A percentile compares a stretch with the other conserved stretches of the same genome.
Evolutionary conservation across 1,139 yeast species (phyloP).

Genomic region (Blastobotrys illinoisensis): DNA sequence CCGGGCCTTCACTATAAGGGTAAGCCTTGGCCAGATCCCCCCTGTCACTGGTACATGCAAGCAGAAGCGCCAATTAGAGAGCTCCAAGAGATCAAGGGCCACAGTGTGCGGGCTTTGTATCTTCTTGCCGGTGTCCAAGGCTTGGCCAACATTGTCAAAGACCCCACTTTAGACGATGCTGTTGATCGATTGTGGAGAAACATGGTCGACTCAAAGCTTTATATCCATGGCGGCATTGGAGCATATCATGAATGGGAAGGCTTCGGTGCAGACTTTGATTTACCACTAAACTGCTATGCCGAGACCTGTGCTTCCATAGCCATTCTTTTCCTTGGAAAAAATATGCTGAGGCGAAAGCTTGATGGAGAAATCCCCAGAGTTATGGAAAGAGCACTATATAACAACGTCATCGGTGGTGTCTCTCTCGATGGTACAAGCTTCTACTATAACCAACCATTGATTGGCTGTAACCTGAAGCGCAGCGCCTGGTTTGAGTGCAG

Average conservation of each 20-base stretch:
- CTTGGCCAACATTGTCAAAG: constrained; percentile 9
- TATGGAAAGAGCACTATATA: constrained; percentile 9
- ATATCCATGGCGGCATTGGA: constrained; percentile 29
- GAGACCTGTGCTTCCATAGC: constrained; percentile 25
- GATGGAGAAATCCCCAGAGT: constrained; percentile 8
- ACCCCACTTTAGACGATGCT: constrained; percentile 19
- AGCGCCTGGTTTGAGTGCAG: constrained; percentile 25
- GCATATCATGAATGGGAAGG: constrained; percentile 27
- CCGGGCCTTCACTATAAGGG: constrained; percentile 2
- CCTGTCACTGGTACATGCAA: constrained; percentile 26
- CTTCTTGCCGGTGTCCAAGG: constrained; percentile 10
- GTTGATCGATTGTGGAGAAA: constrained; percentile 24
- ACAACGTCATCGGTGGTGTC: constrained; percentile 9
- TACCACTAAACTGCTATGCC: constrained; percentile 26
- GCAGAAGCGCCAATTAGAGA: constrained; percentile 9
- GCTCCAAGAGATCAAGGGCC: constrained; percentile 5
- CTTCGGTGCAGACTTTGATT: constrained; percentile 25
- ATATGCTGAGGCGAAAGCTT: constrained; percentile 4
- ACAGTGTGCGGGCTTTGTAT: constrained; percentile 9
- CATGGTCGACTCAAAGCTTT: constrained; percentile 25
- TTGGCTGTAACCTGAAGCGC: constrained; percentile 21
- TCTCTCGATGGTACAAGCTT: constrained; percentile 11
- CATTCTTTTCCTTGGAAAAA: constrained; percentile 5
- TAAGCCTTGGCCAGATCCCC: constrained; percentile 20
- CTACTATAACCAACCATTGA: constrained; percentile 16